Evolutionary conservation across 306 rosid species (phyloP).

Genomic region (Benincasa hispida): DNA sequence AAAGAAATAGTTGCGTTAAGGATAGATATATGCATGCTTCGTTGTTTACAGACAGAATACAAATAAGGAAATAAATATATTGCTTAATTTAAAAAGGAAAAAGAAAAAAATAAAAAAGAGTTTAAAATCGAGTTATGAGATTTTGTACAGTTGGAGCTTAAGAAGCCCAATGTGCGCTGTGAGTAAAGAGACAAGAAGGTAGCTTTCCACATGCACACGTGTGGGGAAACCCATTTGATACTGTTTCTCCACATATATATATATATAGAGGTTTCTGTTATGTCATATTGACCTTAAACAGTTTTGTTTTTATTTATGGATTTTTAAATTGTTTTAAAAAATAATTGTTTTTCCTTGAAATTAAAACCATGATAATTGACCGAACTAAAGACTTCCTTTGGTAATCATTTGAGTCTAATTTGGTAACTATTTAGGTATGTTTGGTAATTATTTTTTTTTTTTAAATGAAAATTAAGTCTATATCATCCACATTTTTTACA

Average conservation of each 20-base stretch:
- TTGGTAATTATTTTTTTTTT: too few relatives aligned
- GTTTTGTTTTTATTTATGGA: too few relatives aligned
- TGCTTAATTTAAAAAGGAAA: not conserved
- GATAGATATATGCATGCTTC: not conserved
- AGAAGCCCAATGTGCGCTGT: not conserved
- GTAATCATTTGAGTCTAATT: too few relatives aligned
- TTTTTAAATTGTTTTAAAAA: too few relatives aligned
- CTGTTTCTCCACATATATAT: not conserved
- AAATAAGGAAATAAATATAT: not conserved
- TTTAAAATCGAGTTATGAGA: not conserved
- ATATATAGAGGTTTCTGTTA: too few relatives aligned
- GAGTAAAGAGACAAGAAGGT: not conserved
- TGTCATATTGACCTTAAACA: too few relatives aligned
- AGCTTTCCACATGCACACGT: constrained; percentile 11
- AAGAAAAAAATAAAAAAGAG: not conserved
- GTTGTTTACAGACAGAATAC: not conserved
- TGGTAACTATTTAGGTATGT: too few relatives aligned
- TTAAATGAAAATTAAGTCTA: too few relatives aligned
- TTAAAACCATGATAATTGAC: too few relatives aligned
- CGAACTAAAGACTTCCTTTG: too few relatives aligned
- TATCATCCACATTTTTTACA: too few relatives aligned
- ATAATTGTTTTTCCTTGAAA: too few relatives aligned
- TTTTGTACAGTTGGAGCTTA: not conserved
- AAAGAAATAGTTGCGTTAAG: not conserved
- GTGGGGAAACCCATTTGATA: constrained; percentile 1